phyloP scores from a whole-genome alignment of 192 early-diverging fungal species.

The Coemansia sp. region DNA sequence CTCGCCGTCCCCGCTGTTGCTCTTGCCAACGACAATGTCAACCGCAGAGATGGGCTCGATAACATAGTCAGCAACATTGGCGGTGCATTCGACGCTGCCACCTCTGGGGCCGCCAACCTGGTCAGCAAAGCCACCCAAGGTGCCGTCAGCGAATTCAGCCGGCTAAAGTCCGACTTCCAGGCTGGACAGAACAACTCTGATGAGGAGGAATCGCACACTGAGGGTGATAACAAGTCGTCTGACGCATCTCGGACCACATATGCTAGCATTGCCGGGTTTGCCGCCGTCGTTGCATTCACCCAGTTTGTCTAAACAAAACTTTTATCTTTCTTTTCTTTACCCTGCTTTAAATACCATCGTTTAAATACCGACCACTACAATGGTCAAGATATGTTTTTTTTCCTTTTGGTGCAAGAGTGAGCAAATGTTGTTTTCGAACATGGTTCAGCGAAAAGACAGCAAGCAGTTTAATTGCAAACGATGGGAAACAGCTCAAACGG shows the following conservation, averaged over 20 bases:
- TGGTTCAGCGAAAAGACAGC: too few relatives aligned
- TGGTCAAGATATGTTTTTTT: too few relatives aligned
- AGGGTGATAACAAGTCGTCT: slow-evolving; percentile 1
- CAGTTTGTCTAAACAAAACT: slow-evolving; percentile 24
- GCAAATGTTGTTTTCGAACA: too few relatives aligned
- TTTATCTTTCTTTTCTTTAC: not conserved
- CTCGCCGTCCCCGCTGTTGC: slow-evolving; percentile 3
- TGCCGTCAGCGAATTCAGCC: slow-evolving; percentile 27
- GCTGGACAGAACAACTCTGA: slow-evolving; percentile 22
- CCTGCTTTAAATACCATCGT: not conserved
- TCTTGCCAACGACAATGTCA: not conserved
- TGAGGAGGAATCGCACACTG: not conserved
- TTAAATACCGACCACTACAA: too few relatives aligned
- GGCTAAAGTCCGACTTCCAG: slow-evolving; percentile 40
- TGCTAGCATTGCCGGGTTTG: slow-evolving; percentile 19
- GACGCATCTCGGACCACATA: not conserved
- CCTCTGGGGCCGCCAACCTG: slow-evolving; percentile 7
- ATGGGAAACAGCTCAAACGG: too few relatives aligned
- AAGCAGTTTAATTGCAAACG: too few relatives aligned
- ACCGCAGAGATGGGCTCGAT: not conserved
- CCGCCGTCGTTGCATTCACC: slow-evolving; percentile 20
- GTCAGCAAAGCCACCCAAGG: slow-evolving; percentile 8
- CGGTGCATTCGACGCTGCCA: slow-evolving; percentile 9
- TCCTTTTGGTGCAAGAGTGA: too few relatives aligned
- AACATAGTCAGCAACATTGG: slow-evolving; percentile 14